phyloP scores from a whole-genome alignment of 176 grass and related monocot genomes.

The Avena atlantica region DNA sequence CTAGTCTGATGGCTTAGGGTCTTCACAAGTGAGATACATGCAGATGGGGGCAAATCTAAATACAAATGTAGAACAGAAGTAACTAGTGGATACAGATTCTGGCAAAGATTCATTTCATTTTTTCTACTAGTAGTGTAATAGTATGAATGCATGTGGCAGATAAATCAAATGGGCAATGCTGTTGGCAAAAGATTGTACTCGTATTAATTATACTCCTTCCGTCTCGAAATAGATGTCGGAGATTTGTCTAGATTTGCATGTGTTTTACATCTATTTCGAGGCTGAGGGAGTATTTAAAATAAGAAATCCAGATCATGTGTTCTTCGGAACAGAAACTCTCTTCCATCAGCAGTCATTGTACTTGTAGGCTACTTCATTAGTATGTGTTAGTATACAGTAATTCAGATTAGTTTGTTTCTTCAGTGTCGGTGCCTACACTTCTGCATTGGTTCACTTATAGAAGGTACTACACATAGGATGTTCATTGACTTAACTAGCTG shows the following conservation, averaged over 20 bases:
- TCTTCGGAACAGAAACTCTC: background rate
- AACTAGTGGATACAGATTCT: background rate
- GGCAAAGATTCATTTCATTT: slow-evolving; percentile 13
- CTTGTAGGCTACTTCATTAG: slow-evolving; percentile 21
- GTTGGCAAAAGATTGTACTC: background rate
- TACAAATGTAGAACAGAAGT: slow-evolving; percentile 10
- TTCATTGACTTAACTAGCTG: slow-evolving; percentile 31
- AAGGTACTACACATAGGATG: background rate
- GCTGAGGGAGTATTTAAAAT: background rate
- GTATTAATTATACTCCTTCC: too few relatives aligned
- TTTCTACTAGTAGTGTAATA: background rate
- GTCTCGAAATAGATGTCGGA: too few relatives aligned
- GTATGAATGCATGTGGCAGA: slow-evolving; percentile 7
- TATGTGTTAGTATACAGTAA: background rate
- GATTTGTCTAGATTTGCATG: too few relatives aligned
- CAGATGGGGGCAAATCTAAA: background rate
- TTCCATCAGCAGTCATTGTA: background rate
- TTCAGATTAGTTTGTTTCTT: slow-evolving; percentile 11
- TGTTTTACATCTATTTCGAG: too few relatives aligned
- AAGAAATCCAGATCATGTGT: background rate
- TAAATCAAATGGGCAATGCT: slow-evolving; percentile 12
- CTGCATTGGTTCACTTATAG: slow-evolving; percentile 22
- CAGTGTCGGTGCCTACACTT: background rate
- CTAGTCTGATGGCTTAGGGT: slow-evolving; percentile 4
- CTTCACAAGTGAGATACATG: slow-evolving; percentile 26